Base-by-base conservation (phyloP, 2,329 filamentous ascomycete species). In the Apiospora marii region DNA sequence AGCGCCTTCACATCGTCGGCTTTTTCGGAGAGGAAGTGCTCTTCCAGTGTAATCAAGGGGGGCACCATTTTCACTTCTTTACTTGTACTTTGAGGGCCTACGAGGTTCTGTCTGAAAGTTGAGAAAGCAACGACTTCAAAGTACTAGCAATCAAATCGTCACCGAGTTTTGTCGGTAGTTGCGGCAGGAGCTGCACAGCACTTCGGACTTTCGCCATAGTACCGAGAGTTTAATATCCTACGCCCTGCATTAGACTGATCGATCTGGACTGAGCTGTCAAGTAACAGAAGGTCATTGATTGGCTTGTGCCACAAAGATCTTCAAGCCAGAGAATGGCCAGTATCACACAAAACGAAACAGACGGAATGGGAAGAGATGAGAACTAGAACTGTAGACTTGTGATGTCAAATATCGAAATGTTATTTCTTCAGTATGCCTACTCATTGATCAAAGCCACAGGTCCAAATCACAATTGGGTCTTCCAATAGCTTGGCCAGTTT, bases 31-130 rank as follows among this genome's bases (percentile, higher is more conserved):
- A 77, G 51, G 72, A 75, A 77, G 49, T 75, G 74, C 70, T 77
- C 76, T 43, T 75, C 76, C 43, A 77, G 70, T 0, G 76, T 74
- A 34, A 77, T 76, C 24, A 77, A 68, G 19, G 75, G 76, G 12
- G 72, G 68, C 16, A 70, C 46, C 72, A 73, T 71, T n/a, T n/a
- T 49, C 43, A 16, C 67, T 6, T 6, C 5, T 22, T 10, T 64
- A 41, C 8, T n/a, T 64, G 34, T 10, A 13, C 10, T 13, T 64
- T 4, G 19, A 37, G 34, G 13, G 16, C 16, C 22, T 22, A 8
- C 16, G 30, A 37, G 13, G 68, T n/a, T 14, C 51, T 22, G 37
- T 19, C 48, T 43, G 34, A 53, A 51, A 48, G 13, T 30, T 44
- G 16, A 67, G 30, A 30, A 30, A 14, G 30, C 30, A 22, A 5